Conservation (phyloP, 768 basidiomycete species). For the Tricholoma matsutake region DNA sequence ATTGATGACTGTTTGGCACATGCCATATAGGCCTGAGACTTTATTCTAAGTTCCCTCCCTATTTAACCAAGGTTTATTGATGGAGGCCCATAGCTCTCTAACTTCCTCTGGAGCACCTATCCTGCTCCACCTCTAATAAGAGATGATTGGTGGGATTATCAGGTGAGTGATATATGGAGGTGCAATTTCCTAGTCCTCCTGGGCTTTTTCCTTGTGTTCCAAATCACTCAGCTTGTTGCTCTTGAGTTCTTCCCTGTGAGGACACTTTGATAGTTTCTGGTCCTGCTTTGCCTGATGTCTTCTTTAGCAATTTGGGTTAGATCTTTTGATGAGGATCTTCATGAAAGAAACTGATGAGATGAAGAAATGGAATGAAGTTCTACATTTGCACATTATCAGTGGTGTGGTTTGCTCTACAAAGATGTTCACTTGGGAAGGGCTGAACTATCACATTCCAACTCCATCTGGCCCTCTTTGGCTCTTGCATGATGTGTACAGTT, state of each 20-base stretch:
- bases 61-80: too few species aligned
- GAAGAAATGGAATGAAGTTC: conserved; percentile 50
- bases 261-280: neutral
- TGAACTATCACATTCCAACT: conserved; percentile 76
- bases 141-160: too few species aligned
- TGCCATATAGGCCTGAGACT: too few species aligned
- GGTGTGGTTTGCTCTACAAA: conserved; percentile 23
- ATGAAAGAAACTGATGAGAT: conserved; percentile 56
- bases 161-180: conserved; percentile 57
- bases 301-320: conserved; percentile 46
- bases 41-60: too few species aligned
- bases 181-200: conserved; percentile 69
- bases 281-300: conserved; percentile 9
- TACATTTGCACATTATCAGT: conserved; percentile 20
- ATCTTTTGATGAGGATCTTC: conserved; percentile 52
- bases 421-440: conserved; percentile 78
- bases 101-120: too few species aligned
- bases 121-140: too few species aligned
- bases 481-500: conserved; percentile 70
- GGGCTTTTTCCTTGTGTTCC: conserved; percentile 68
- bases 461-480: conserved; percentile 57
- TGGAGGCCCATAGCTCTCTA: too few species aligned
- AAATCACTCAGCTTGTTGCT: conserved; percentile 61
- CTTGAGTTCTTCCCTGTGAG: conserved; percentile 65
- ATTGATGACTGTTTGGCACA: too few species aligned